Evolutionary conservation across 495 filamentous ascomycete species (phyloP), one percentile per base, ranked within the genome.

Genomic region (Podospora pseudocomata): DNA sequence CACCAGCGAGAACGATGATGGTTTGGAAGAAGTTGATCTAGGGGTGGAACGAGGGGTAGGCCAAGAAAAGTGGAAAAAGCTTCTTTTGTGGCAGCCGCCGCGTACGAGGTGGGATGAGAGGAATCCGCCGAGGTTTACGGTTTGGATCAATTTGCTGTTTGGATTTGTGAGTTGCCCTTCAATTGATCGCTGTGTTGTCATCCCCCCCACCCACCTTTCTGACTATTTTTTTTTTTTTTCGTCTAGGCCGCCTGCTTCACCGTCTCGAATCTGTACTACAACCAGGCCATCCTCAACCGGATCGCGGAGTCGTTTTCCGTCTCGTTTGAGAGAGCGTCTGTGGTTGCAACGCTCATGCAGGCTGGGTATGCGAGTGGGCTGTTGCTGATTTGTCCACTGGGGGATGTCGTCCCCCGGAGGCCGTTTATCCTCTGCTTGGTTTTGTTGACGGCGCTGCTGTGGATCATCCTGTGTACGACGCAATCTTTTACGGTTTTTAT

Each of bases 361-460:
- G 90, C 90, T 4, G 92, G 92, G 4, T 96, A 96, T 78, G 91
- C 90, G 5, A 81, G 80, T 1, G 92, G 92, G 3, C 70, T 96
- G 63, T 77, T 94, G 16, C 86, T 94, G 64, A 77, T 96, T 53
- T 93, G 92, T 76, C 92, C 92, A 0, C 74, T 94, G 18, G 92
- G 91, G 0, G 92, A 96, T 73, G 79, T 94, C 60, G 82, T 96
- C 7, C 81, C 83, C 5, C 81, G 92, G 57, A 80, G 92, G 67
- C 85, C 87, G 1, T 91, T 93, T 71, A 89, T 93, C 49, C 76
- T 94, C 5, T 72, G 77, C 1, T 75, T 94, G 26, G 86, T 92
- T 0, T 81, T 85, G 44, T 81, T 90, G 54, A 92, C 92, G 4
- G 86, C 91, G 0, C 84, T 85, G 0, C 69, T 92, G 78, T 88